These are phyloP conservation scores for Ceratocystis diversiconidia DNA, from an alignment of 2,329 filamentous ascomycete species.

Conservation along the genomic window DNA sequence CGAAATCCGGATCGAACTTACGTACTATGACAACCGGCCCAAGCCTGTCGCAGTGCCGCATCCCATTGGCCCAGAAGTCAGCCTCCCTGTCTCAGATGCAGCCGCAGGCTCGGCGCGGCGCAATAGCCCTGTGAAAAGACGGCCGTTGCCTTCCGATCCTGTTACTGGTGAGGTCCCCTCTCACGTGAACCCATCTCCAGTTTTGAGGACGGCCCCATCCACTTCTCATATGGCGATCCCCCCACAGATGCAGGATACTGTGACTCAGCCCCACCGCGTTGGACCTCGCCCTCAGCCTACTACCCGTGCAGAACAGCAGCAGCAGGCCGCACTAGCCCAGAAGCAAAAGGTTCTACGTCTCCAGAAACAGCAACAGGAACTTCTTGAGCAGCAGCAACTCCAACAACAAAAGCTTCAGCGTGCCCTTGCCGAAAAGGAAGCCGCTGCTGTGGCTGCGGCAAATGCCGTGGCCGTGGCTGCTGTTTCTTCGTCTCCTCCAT, in stretches of 20 bases:
- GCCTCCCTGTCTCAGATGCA: slow-evolving; percentile 14
- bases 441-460: slow-evolving; percentile 26
- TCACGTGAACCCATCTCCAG: slow-evolving; percentile 8
- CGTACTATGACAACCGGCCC: slow-evolving; percentile 81
- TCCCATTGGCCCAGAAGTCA: slow-evolving; percentile 27
- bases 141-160: slow-evolving; percentile 71
- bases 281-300: slow-evolving; percentile 18
- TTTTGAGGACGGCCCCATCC: background rate
- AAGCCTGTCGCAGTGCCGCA: slow-evolving; percentile 58
- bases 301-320: slow-evolving; percentile 18
- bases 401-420: slow-evolving; percentile 26
- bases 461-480: slow-evolving; percentile 24
- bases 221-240: slow-evolving; percentile 16
- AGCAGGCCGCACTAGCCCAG: slow-evolving; percentile 20
- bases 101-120: slow-evolving; percentile 29
- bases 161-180: slow-evolving; percentile 39
- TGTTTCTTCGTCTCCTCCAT: slow-evolving; percentile 22
- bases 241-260: slow-evolving; percentile 17
- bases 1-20: slow-evolving; percentile 87
- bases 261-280: slow-evolving; percentile 13
- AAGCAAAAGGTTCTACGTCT: slow-evolving; percentile 24
- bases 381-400: slow-evolving; percentile 26
- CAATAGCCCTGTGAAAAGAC: slow-evolving; percentile 57
- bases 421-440: slow-evolving; percentile 19
- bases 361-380: slow-evolving; percentile 14